Base-by-base conservation (phyloP, 2,329 filamentous ascomycete genomes). In the Ceratocystis papillata region DNA sequence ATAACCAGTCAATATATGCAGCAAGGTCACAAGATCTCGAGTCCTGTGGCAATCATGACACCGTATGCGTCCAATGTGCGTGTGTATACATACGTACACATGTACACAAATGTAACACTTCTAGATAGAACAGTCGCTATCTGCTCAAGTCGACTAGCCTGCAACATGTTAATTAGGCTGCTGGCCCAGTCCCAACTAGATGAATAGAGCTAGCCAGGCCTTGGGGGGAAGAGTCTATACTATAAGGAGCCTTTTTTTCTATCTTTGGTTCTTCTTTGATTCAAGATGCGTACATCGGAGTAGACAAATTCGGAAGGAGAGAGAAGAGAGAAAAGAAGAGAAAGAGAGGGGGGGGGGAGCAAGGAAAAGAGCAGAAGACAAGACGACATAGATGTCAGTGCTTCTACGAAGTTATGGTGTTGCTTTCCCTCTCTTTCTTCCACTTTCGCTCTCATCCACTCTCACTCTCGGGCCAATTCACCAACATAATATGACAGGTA, bases 41-140 rank as follows among this genome's bases (percentile, higher is more conserved):
- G 17, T 59, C 33, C 28, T 30, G 28, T 59, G 53, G 28, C 53
- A 33, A 59, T 59, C 41, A 63, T 63, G 41, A n/a, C 20, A 33
- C 46, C 5, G 17, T 30, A 30, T 25, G 33, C 33, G 33, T 37
- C 33, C 7, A 37, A 37, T 37, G 33, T 37, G 33, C 33, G 33
- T 63, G 17, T 50, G 5, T 33, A 10, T 8, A 62, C 20, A 33
- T 37, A 37, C 20, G n/a, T 28, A 45, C 44, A 28, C 15, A 22
- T 45, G 57, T 15, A 62, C 48, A 41, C 37, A 62, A 30, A 17
- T 33, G 33, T 4, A 22, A 45, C 17, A 17, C 37, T 44, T 25
- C 37, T 22, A 10, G 10, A 62, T 41, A 20, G 10, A 62, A 25
- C 37, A 28, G 60, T 53, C 46, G 6, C 17, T 17, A 50, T 50